Percentiles rank a stretch among this genome's conserved stretches.
phyloP scores from a whole-genome alignment of 2,329 filamentous ascomycete genomes.

The Fusarium anguioides region DNA sequence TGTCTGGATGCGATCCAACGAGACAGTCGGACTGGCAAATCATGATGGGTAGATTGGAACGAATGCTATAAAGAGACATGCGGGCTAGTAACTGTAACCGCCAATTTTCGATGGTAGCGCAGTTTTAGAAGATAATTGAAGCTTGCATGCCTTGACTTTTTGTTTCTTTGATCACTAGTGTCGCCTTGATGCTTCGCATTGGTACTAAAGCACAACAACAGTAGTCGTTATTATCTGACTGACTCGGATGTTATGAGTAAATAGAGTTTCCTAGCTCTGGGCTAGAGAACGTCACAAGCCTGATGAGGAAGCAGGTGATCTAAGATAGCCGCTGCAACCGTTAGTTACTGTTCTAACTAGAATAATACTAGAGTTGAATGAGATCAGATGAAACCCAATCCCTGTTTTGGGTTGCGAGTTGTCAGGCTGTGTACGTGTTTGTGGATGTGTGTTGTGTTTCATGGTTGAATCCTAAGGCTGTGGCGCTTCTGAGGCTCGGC shows the following conservation, averaged over 20 bases:
- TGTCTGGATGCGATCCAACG: slow-evolving; percentile 3
- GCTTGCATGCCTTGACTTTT: slow-evolving; percentile 40
- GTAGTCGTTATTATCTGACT: background rate
- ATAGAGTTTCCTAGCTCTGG: slow-evolving; percentile 18
- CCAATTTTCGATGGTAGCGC: slow-evolving; percentile 38
- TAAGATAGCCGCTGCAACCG: slow-evolving; percentile 2
- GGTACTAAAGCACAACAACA: background rate
- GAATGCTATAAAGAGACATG: slow-evolving; percentile 40
- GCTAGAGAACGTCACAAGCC: slow-evolving; percentile 5
- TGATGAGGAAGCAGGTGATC: background rate
- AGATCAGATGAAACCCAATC: background rate
- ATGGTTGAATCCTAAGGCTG: background rate
- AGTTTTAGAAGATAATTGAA: slow-evolving; percentile 41
- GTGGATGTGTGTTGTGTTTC: background rate
- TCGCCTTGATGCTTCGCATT: background rate
- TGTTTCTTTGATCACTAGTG: slow-evolving; percentile 5
- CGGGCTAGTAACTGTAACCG: slow-evolving; percentile 32
- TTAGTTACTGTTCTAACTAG: background rate
- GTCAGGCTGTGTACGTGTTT: background rate
- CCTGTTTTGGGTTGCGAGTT: slow-evolving; percentile 4
- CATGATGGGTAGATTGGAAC: slow-evolving; percentile 18
- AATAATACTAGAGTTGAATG: background rate
- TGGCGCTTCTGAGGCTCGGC: background rate
- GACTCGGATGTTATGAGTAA: background rate
- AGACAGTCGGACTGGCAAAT: slow-evolving; percentile 18